Conservation (phyloP, 2,329 filamentous ascomycete species). For the Aureobasidium lini region DNA sequence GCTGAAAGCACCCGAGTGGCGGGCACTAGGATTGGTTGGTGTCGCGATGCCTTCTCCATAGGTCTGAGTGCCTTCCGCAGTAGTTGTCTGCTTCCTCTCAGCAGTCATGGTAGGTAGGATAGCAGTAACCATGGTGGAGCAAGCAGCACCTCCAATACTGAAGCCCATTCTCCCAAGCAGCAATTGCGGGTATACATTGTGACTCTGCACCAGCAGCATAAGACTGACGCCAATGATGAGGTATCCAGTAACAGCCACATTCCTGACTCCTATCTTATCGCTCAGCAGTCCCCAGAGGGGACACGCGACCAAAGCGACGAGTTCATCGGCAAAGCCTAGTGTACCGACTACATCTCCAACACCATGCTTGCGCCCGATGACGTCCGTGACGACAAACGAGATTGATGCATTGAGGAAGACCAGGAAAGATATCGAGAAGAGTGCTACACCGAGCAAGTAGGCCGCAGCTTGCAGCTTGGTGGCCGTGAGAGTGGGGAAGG, state of each 20-base stretch:
- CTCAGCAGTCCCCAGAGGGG: conserved; percentile 72
- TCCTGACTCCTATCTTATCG: conserved; percentile 66
- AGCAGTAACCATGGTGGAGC: conserved; percentile 90
- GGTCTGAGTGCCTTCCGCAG: conserved; percentile 17
- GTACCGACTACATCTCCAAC: conserved; percentile 79
- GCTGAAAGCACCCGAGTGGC: conserved; percentile 57
- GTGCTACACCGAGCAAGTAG: conserved; percentile 73
- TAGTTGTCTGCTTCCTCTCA: conserved; percentile 8
- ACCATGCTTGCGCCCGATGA: conserved; percentile 63
- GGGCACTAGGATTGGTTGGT: conserved; percentile 30
- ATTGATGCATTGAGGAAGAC: conserved; percentile 82
- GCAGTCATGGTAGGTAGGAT: conserved; percentile 67
- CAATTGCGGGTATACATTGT: conserved; percentile 81
- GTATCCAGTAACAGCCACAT: conserved; percentile 65
- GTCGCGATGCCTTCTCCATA: conserved; percentile 21
- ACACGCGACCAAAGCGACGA: conserved; percentile 73
- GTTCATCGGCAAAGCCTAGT: conserved; percentile 75
- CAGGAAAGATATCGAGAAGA: conserved; percentile 83
- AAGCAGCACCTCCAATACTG: conserved; percentile 78
- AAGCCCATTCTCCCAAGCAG: conserved; percentile 79
- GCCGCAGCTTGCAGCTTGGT: conserved; percentile 52
- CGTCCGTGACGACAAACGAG: conserved; percentile 77
- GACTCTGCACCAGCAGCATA: conserved; percentile 74
- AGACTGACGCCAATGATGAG: conserved; percentile 70
- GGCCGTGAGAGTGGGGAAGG: conserved; percentile 43